Evolutionary conservation across 2,329 filamentous ascomycete species (phyloP).

Genomic region (Neocucurbitaria cava): DNA sequence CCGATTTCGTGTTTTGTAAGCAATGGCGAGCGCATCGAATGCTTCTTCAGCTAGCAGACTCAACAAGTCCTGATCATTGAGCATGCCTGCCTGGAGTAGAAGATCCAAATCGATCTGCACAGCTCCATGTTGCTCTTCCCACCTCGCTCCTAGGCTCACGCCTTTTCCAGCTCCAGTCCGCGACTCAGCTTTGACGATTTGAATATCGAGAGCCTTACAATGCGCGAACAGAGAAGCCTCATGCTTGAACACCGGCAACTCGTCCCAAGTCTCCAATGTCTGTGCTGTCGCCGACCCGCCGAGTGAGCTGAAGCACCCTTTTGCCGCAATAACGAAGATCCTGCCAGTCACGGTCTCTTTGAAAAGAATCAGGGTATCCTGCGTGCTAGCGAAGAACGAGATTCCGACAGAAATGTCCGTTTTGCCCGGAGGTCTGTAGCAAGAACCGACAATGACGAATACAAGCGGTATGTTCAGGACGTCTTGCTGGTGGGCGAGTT

Average conservation of each 20-base stretch:
- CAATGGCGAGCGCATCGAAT: slow-evolving; percentile 36
- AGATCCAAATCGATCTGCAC: slow-evolving; percentile 29
- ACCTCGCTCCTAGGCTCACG: slow-evolving; percentile 28
- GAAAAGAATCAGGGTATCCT: slow-evolving; percentile 42
- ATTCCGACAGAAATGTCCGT: slow-evolving; percentile 44
- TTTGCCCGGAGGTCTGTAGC: slow-evolving; percentile 20
- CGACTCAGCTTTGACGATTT: slow-evolving; percentile 20
- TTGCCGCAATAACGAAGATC: slow-evolving; percentile 39
- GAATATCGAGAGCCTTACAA: slow-evolving; percentile 21
- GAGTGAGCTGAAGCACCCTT: slow-evolving; percentile 38
- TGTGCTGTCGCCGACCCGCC: slow-evolving; percentile 17
- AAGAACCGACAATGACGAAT: slow-evolving; percentile 31
- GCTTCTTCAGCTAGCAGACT: slow-evolving; percentile 38
- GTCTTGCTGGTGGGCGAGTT: slow-evolving; percentile 21
- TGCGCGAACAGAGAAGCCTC: slow-evolving; percentile 27
- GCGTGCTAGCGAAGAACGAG: slow-evolving; percentile 41
- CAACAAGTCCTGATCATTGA: slow-evolving; percentile 23
- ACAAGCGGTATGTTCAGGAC: slow-evolving; percentile 31
- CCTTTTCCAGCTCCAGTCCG: slow-evolving; percentile 15
- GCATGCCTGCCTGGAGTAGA: slow-evolving; percentile 23
- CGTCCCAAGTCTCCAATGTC: slow-evolving; percentile 30
- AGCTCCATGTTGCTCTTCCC: slow-evolving; percentile 24
- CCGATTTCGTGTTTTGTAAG: slow-evolving; percentile 39
- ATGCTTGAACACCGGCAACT: slow-evolving; percentile 20
- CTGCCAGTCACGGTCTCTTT: slow-evolving; percentile 29